Base-by-base conservation (phyloP, 371 early-diverging fungal species). In the Nosema bombycis region DNA sequence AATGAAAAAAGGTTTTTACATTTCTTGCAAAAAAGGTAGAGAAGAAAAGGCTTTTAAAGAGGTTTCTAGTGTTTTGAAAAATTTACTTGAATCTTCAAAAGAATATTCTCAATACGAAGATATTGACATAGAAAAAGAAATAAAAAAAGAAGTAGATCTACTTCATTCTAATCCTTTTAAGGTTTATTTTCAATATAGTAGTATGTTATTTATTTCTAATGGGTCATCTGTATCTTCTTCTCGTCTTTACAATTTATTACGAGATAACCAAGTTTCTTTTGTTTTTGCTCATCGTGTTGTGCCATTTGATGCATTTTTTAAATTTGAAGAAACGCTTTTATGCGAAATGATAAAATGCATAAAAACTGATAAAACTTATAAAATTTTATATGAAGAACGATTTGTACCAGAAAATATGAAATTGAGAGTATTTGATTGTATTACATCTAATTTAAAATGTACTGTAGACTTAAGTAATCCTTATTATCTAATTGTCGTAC, bases 31-130 rank as follows among this genome's bases (percentile, higher is more conserved):
- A 14, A 67, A 63, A 55, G 64, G 63, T 28, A 69, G 63, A 62
- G 80, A 79, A 64, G n/a, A 66, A 33, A 74, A 66, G 56, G 80
- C 71, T 28, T 70, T 75, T 21, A 75, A 56, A 55, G 80, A 79
- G 28, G 30, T 79, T 24, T n/a, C 21, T 3, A 33, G 60, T 0
- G 60, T 33, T 33, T 46, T 67, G 0, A 38, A 61, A 15, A 12
- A 23, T 26, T 24, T 70, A 0, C 2, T 73, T 21, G 55, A 63
- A 14, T 18, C 63, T 1, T n/a, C 28, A 26, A 30, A n/a, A 23
- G 30, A 1, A n/a, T 23, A 29, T 10, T 0, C 0, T 2, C 12
- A 28, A 12, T 63, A 28, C 26, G 23, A 15, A 23, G 65, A 54
- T 10, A 26, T 71, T 26, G 64, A 74, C 54, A 33, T 69, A 28